These are phyloP conservation scores for Penicillium paneum DNA, from an alignment of 2,329 filamentous ascomycete species.

Conservation along the genomic window DNA sequence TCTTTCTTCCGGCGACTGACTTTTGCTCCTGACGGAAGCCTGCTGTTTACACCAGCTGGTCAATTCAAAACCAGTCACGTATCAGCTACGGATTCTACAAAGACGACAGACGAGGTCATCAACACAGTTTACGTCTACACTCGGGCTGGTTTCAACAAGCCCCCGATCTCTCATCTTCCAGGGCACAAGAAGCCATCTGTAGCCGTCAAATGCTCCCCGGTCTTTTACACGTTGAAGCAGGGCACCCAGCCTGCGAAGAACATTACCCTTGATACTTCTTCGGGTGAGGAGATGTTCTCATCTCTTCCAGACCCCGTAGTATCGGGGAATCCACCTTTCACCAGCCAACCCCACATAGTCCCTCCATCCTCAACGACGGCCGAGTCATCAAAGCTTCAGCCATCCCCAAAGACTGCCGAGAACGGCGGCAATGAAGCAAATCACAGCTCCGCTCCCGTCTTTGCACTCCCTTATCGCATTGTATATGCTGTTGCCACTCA, in stretches of 20 bases:
- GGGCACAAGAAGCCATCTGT: conserved; percentile 98
- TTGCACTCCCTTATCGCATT: conserved; percentile 86
- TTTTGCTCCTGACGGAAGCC: conserved; percentile 90
- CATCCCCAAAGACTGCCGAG: conserved; percentile 54
- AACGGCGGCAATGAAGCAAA: conserved; percentile 48
- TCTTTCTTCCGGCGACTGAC: conserved; percentile 94
- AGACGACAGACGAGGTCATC: conserved; percentile 77
- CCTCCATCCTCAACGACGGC: conserved; percentile 57
- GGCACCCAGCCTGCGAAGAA: conserved; percentile 69
- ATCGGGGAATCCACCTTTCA: conserved; percentile 50
- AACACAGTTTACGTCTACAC: conserved; percentile 99
- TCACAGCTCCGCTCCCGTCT: conserved; percentile 61
- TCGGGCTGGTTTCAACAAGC: conserved; percentile 91
- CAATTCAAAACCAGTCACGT: conserved; percentile 82
- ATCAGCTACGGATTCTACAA: conserved; percentile 64
- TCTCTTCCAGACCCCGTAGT: conserved; percentile 78
- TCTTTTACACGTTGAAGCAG: conserved; percentile 79
- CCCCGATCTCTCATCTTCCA: conserved; percentile 88
- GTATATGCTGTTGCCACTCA: conserved; percentile 96
- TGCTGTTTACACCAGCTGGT: conserved; percentile 89
- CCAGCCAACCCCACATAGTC: conserved; percentile 63
- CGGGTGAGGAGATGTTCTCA: conserved; percentile 76
- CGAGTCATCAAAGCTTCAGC: conserved; percentile 53
- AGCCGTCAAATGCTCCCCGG: conserved; percentile 87
- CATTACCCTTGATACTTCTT: conserved; percentile 93